Evolutionary conservation across 2,329 filamentous ascomycete species (phyloP), one percentile per base, ranked within the genome.

Genomic region (Botrytis fragariae): DNA sequence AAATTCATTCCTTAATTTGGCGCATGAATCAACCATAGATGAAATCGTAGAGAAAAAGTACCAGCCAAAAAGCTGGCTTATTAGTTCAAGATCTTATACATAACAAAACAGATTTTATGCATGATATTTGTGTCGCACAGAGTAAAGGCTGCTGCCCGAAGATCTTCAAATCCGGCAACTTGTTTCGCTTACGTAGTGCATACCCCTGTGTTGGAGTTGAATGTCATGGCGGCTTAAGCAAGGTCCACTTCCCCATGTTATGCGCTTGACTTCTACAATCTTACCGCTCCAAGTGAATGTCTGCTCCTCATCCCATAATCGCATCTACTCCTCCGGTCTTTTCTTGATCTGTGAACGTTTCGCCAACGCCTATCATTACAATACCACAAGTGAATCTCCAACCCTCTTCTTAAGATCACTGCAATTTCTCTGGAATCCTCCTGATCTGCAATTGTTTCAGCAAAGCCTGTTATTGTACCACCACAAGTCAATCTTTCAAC

Each of bases 191-290:
- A 18, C 51, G 51, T 57, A 57, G 51, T 57, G 61, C 54, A 25
- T 48, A 61, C 44, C 71, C 71, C 48, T 69, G 64, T 62, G 65
- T 65, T 65, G 63, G 62, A 67, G 42, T 64, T 44, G 62, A 60
- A 65, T 67, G 59, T 68, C 71, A 63, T 54, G 39, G 48, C 48
- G 51, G 48, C 48, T 54, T 57, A 29, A 57, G n/a, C 51, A 57
- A 57, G 51, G 39, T 68, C 67, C 62, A 48, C 68, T 45, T 63
- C 37, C 45, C 62, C 39, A 69, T 68, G 45, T n/a, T 54, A 62
- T 59, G 57, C 39, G 44, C 44, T 45, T 45, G 44, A 48, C 20
- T 35, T 9, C n/a, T 35, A 64, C 29, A 32, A 48, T 65, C 42
- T 29, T 48, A 25, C 63, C 45, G 29, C 45, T 65, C n/a, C 44